A percentile compares a stretch with the other conserved stretches of the same genome.
phyloP scores from a whole-genome alignment of 495 filamentous ascomycete species.

The Xylaria curta region DNA sequence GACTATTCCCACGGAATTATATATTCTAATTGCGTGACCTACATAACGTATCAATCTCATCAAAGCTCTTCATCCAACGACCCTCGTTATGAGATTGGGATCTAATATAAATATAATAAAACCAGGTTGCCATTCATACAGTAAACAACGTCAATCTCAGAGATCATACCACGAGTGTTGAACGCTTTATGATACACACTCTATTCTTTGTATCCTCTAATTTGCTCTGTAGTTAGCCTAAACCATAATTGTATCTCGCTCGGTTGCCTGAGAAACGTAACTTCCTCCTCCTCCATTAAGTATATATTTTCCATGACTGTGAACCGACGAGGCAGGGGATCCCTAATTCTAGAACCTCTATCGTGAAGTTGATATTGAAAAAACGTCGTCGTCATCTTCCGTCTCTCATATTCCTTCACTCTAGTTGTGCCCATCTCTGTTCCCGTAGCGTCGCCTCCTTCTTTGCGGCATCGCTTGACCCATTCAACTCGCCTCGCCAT shows the following conservation, averaged over 20 bases:
- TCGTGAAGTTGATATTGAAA: neutral
- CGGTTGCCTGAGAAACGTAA: neutral
- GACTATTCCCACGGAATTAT: neutral
- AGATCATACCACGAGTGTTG: neutral
- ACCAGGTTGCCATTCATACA: neutral
- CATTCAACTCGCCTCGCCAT: slow-evolving; percentile 81
- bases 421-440: slow-evolving; percentile 74
- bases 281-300: neutral
- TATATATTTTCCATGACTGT: neutral
- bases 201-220: neutral
- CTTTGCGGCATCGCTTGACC: slow-evolving; percentile 59
- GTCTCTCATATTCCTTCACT: slow-evolving; percentile 26
- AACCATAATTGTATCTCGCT: neutral
- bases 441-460: slow-evolving; percentile 77
- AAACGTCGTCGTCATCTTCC: neutral
- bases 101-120: neutral
- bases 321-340: neutral
- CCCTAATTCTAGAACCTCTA: slow-evolving; percentile 4
- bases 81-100: neutral
- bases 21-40: no score
- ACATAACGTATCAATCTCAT: no score
- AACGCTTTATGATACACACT: neutral
- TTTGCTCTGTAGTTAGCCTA: neutral
- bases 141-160: neutral
- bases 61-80: neutral